Conservation (phyloP, 192 early-diverging fungal species). For the Martensiomyces pterosporus region DNA sequence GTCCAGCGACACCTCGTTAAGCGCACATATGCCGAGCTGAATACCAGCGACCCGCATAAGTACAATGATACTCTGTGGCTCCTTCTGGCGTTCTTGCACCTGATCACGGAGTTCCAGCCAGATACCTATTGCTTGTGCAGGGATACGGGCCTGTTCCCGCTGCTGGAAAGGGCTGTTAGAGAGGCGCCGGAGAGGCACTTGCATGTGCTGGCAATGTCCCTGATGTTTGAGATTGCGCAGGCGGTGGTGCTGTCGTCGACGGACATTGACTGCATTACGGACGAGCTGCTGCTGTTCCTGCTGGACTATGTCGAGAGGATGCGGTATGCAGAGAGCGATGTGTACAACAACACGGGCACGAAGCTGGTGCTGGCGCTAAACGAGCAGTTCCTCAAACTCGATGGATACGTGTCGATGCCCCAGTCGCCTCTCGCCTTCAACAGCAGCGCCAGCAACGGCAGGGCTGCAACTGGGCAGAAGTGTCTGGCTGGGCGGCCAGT, state of each 20-base stretch:
- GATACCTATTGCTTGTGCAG: constrained; percentile 40
- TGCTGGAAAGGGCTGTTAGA: constrained; percentile 33
- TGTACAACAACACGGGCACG: constrained; percentile 50
- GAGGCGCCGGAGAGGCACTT: constrained; percentile 18
- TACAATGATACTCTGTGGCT: constrained; percentile 37
- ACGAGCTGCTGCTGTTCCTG: constrained; percentile 31
- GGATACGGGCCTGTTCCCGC: constrained; percentile 41
- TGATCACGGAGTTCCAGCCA: constrained; percentile 42
- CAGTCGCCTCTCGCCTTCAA: constrained; percentile 1
- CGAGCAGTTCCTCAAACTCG: constrained; percentile 30
- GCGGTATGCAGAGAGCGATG: constrained; percentile 47
- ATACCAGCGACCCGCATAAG: constrained; percentile 7
- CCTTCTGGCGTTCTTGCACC: constrained; percentile 39
- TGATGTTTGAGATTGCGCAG: constrained; percentile 51
- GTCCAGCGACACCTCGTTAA: constrained; percentile 48
- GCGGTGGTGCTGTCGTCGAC: constrained; percentile 34
- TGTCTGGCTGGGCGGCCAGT: background rate
- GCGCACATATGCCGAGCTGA: constrained; percentile 44
- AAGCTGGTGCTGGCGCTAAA: constrained; percentile 49
- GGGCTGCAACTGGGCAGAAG: background rate
- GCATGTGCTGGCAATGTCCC: constrained; percentile 48
- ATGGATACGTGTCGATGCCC: constrained; percentile 11
- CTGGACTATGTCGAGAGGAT: constrained; percentile 47
- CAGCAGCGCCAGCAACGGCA: background rate
- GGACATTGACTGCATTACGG: constrained; percentile 27